Conservation (phyloP, 345 rosid genomes). For the Populus tremula region DNA sequence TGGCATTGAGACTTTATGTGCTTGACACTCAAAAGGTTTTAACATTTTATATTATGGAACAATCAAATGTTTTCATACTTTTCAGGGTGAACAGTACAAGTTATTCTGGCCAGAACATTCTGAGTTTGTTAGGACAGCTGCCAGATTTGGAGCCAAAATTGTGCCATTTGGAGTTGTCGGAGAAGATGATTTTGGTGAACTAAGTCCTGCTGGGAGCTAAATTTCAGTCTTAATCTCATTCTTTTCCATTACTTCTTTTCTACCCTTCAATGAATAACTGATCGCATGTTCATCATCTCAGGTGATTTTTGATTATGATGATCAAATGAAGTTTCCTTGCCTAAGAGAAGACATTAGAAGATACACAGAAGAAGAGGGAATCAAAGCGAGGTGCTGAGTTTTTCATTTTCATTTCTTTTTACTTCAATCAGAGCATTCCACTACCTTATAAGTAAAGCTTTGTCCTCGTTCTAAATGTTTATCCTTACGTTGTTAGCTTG, state of each 20-base stretch:
- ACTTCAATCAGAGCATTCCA: not conserved
- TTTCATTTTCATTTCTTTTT: not conserved
- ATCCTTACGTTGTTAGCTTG: not conserved
- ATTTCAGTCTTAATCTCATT: too few species aligned
- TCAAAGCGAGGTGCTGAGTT: slow-evolving; percentile 16
- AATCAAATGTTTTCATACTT: not conserved
- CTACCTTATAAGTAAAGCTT: too few species aligned
- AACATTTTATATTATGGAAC: not conserved
- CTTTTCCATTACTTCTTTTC: too few species aligned
- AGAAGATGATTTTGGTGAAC: slow-evolving; percentile 22
- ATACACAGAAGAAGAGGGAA: not conserved
- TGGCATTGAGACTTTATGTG: too few species aligned
- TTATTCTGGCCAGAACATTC: slow-evolving; percentile 61
- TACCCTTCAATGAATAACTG: not conserved
- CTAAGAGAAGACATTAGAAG: slow-evolving; percentile 12
- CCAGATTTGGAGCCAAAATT: slow-evolving; percentile 58
- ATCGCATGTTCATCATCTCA: slow-evolving; percentile 9
- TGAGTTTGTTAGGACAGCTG: slow-evolving; percentile 75
- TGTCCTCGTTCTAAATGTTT: not conserved
- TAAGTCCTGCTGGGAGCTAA: not conserved
- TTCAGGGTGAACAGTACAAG: slow-evolving; percentile 62
- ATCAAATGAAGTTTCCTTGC: slow-evolving; percentile 31
- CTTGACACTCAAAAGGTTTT: too few species aligned
- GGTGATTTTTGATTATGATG: slow-evolving; percentile 38
- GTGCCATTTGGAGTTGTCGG: slow-evolving; percentile 24